Base-by-base conservation (phyloP, 2,329 filamentous ascomycete species). In the Spiromastix sp. region DNA sequence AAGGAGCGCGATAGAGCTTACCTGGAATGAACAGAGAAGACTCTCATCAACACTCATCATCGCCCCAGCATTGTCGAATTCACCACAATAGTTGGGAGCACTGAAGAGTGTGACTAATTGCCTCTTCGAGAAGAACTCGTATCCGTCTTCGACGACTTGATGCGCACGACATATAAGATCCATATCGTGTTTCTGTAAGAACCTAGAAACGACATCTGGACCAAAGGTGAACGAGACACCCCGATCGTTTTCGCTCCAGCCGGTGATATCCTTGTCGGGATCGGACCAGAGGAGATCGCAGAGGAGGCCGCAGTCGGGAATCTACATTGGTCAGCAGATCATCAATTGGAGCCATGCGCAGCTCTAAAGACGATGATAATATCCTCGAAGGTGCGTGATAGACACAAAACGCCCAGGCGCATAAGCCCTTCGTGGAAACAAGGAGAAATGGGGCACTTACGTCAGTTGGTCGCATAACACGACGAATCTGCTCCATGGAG, bases 31-130 rank as follows among this genome's bases (percentile, higher is more conserved):
- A 73, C 91, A 98, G 55, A 98, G 73, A 64, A 98, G 68, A 63
- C 87, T 95, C 72, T 96, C 91, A 60, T 96, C 91, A 25, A 98
- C 91, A 58, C 87, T 95, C 91, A 98, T 96, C 89, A 98, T 96
- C 46, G 91, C 91, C 60, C 91, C 91, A 35, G 89, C 89, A 57
- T 98, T 98, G 72, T 98, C 91, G 58, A 98, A 98, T 68, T 98
- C 91, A 63, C 89, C 89, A 55, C 89, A 98, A 72, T 98, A 98
- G 70, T 98, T 98, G 48, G 91, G 91, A 35, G 91, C 91, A 56
- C 85, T 94, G 71, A 98, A 98, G 40, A 98, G 71, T 39, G 91
- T 98, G 45, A 98, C 91, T 46, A 98, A 72, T 64, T 96, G 89
- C 51, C 91, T 81, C 70, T 96, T 96, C 42, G 86, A 94, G 71